phyloP scores from a whole-genome alignment of 2,329 filamentous ascomycete genomes.

The Fusarium stilboides region DNA sequence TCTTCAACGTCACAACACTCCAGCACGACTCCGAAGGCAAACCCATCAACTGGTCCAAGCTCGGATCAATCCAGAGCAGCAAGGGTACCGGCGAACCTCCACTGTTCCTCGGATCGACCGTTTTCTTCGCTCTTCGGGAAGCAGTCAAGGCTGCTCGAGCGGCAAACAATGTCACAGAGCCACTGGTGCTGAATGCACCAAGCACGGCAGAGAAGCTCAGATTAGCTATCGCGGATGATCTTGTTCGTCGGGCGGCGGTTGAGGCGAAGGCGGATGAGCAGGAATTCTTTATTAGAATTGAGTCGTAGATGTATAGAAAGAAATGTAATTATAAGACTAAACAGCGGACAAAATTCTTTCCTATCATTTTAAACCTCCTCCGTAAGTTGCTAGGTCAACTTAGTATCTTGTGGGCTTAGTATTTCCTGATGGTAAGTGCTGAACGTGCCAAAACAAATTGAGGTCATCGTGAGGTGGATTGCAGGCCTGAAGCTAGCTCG shows the following conservation, averaged over 20 bases:
- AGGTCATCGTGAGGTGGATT: too few species aligned
- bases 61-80: constrained; percentile 3
- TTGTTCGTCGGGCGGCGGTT: background rate
- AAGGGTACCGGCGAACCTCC: background rate
- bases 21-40: constrained; percentile 9
- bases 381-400: too few species aligned
- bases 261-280: constrained; percentile 4
- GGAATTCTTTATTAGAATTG: constrained; percentile 7
- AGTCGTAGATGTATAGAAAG: background rate
- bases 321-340: too few species aligned
- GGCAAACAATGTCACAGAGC: background rate
- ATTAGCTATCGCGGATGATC: constrained; percentile 4
- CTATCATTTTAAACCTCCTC: too few species aligned
- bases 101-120: background rate
- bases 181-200: background rate
- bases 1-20: constrained; percentile 2
- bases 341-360: too few species aligned
- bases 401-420: too few species aligned
- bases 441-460: too few species aligned
- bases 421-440: too few species aligned
- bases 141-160: constrained; percentile 1
- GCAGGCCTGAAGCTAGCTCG: too few species aligned
- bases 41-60: background rate
- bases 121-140: background rate
- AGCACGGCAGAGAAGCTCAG: constrained; percentile 6